A percentile compares a stretch with the other conserved stretches of the same genome.
Conservation (phyloP, 495 filamentous ascomycete genomes). For the Hyaloscypha bicolor region DNA sequence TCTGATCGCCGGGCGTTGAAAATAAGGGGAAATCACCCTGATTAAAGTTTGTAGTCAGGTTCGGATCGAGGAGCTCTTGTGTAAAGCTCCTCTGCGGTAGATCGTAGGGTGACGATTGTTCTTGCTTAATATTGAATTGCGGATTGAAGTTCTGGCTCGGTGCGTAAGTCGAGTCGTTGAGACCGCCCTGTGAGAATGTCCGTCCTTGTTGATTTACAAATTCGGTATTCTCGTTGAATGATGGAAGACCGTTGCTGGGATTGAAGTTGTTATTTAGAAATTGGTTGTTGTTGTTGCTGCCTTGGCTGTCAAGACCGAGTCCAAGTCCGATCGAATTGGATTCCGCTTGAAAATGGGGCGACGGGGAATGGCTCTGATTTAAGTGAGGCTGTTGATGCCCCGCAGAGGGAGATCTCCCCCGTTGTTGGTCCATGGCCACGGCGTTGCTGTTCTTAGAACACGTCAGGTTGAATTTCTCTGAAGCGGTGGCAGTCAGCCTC, state of each 20-base stretch:
- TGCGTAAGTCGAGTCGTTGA: slow-evolving; percentile 18
- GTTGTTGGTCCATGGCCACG: slow-evolving; percentile 35
- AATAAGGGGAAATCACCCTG: slow-evolving; percentile 58
- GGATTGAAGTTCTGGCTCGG: slow-evolving; percentile 28
- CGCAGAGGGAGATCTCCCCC: slow-evolving; percentile 33
- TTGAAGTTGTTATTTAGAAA: slow-evolving; percentile 25
- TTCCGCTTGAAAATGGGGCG: slow-evolving; percentile 29
- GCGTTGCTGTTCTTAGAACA: slow-evolving; percentile 35
- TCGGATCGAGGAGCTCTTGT: slow-evolving; percentile 31
- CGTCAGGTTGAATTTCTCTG: slow-evolving; percentile 19
- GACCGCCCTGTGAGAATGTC: slow-evolving; percentile 23
- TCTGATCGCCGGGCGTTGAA: slow-evolving; percentile 39
- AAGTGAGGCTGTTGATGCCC: slow-evolving; percentile 35
- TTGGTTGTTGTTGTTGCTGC: slow-evolving; percentile 24
- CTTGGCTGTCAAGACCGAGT: slow-evolving; percentile 26
- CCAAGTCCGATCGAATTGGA: slow-evolving; percentile 29
- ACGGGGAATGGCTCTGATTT: slow-evolving; percentile 29
- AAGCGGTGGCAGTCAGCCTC: slow-evolving; percentile 24
- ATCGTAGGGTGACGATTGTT: slow-evolving; percentile 21
- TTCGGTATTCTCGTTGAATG: slow-evolving; percentile 23
- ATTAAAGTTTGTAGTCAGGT: slow-evolving; percentile 44
- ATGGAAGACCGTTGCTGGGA: slow-evolving; percentile 11
- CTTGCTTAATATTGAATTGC: slow-evolving; percentile 27
- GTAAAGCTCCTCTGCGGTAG: slow-evolving; percentile 32
- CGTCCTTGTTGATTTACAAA: slow-evolving; percentile 30